A percentile compares a stretch with the other conserved stretches of the same genome.
Evolutionary conservation across 805 yeast genomes (phyloP).

Genomic region (Starmerella sp.): DNA sequence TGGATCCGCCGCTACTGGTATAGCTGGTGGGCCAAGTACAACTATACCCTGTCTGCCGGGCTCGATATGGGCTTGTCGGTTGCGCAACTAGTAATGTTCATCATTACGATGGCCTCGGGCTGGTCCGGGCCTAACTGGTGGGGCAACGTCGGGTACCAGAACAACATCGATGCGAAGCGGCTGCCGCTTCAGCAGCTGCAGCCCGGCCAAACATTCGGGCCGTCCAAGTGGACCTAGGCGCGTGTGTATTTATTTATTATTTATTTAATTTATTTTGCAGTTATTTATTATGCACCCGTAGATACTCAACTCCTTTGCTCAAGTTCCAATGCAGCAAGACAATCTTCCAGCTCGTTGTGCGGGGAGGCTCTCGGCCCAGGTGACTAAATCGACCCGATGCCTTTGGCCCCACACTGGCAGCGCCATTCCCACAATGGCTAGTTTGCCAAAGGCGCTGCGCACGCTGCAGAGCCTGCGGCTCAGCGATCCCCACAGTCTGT

Average conservation of each 20-base stretch:
- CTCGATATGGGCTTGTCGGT: slow-evolving; percentile 58
- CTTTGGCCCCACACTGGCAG: too few species aligned
- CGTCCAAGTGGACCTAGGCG: slow-evolving; percentile 32
- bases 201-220: slow-evolving; percentile 40
- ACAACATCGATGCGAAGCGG: slow-evolving; percentile 30
- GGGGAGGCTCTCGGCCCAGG: neutral
- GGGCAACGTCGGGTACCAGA: slow-evolving; percentile 44
- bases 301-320: neutral
- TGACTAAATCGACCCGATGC: neutral
- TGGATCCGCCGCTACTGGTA: slow-evolving; percentile 44
- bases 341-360: too few species aligned
- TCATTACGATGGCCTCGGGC: slow-evolving; percentile 38
- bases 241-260: neutral
- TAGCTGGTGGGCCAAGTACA: slow-evolving; percentile 70
- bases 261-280: neutral
- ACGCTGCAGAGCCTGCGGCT: neutral
- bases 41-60: slow-evolving; percentile 55
- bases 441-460: neutral
- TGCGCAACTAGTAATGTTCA: slow-evolving; percentile 47
- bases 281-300: neutral
- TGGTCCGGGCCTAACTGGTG: slow-evolving; percentile 45
- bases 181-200: slow-evolving; percentile 29
- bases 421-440: neutral
- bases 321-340: too few species aligned
- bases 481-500: slow-evolving; percentile 17